Conservation (phyloP, 1,284 basidiomycete genomes). For the Puccinia polysora region DNA sequence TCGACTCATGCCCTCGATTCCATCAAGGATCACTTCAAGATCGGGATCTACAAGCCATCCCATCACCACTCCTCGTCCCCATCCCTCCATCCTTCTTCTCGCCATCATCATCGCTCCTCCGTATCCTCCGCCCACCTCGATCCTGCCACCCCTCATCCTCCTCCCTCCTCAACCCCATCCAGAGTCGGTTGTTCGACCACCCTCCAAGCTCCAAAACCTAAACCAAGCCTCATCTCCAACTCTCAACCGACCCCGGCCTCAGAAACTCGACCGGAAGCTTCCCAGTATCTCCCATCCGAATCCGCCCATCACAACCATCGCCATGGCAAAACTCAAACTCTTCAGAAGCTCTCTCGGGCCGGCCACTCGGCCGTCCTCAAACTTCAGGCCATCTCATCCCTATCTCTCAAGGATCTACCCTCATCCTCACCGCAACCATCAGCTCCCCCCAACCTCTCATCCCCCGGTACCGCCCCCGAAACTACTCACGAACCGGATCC, state of each 20-base stretch:
- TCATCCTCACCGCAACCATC: too few species aligned
- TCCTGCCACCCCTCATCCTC: too few species aligned
- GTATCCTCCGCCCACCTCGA: too few species aligned
- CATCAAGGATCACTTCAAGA: conserved; percentile 12
- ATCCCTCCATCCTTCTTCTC: not conserved
- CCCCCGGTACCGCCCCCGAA: too few species aligned
- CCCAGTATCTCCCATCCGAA: not conserved
- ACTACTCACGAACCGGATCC: too few species aligned
- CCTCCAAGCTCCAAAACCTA: too few species aligned
- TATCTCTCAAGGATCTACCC: too few species aligned
- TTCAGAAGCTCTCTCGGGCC: conserved; percentile 1
- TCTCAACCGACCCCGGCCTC: not conserved
- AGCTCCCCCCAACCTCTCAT: too few species aligned
- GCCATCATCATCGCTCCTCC: too few species aligned
- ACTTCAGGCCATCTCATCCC: not conserved
- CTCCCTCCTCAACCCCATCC: not conserved
- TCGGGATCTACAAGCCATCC: not conserved
- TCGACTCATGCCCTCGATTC: not conserved
- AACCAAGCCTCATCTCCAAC: not conserved
- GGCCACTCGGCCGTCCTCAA: not conserved
- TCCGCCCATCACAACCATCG: not conserved
- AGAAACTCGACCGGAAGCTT: not conserved
- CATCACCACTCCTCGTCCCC: not conserved
- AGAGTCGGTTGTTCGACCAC: too few species aligned
- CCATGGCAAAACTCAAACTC: not conserved